Base-by-base conservation (phyloP, 305 asterid species). In the Rubia peregrina region DNA sequence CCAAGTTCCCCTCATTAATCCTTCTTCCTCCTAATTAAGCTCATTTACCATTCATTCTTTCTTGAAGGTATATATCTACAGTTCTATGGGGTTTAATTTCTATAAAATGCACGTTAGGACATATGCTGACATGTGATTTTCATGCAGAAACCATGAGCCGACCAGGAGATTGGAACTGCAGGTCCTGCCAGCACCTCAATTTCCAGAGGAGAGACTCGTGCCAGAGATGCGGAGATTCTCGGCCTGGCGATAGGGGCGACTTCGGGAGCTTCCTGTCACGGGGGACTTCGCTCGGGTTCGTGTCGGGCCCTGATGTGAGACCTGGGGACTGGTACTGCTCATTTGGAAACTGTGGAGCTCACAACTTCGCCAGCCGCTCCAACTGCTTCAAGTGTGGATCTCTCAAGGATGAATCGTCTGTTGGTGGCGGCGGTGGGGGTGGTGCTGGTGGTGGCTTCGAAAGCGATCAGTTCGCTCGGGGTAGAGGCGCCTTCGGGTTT, bases 251-350 rank as follows among this genome's bases (percentile, higher is more conserved):
- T 3, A 40, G 83, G n/a, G 83, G 64, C 1, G 88, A 81, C 3
- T 84, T 48, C 44, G 89, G 86, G 2, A 30, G 81, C 26, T 81
- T 78, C 53, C 84, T 84, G 0, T 90, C 92, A 57, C 72, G 82
- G 11, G 77, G 84, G 13, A 75, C 72, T 53, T 73, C 83, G 10
- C 81, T 78, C 49, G 89, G 85, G 2, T 79, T 80, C 36, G 2
- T 2, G 30, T 26, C 2, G 22, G 99, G 99, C 17, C 96, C 97
- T 4, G 96, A 94, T 38, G 99, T 94, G 1, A 86, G 99, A 80
- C 99, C 99, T 64, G 99, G 99, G 0, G 99, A 94, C 80, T 91
- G 97, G 99, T 89, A 91, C 81, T 94, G 99, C 85, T 19, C 88
- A 0, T 65, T 86, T 8, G 87, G 90, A 10, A 88, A 85, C 81